Evolutionary conservation across 2,329 filamentous ascomycete species (phyloP), one percentile per base, ranked within the genome.

Genomic region (Blastomyces parvus): DNA sequence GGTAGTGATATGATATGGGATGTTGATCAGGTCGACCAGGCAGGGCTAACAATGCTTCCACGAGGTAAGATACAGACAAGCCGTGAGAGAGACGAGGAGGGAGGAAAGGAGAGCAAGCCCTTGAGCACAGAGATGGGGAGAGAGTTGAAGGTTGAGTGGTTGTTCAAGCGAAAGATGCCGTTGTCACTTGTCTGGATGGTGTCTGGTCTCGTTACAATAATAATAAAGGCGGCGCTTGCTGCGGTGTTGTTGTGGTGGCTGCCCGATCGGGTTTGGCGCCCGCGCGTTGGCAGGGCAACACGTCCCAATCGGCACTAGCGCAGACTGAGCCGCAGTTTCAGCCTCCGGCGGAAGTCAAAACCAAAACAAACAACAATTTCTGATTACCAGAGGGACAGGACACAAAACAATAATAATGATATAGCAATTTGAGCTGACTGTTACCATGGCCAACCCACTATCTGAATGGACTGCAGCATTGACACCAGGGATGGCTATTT

Each of bases 201-300:
- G 38, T 2, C 6, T 44, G 42, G 14, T 44, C 42, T n/a, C n/a
- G n/a, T n/a, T 7, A 44, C 42, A 5, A 44, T 44, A 14, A 44
- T 44, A 44, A 42, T 42, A 44, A 44, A 19, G 42, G 7, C 38
- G 36, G 56, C 38, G 36, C 36, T 36, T 33, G 67, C 65, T 71
- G 9, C 9, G 0, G 8, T 38, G 36, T 38, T 76, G 74, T 75
- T 75, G 72, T 77, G 75, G 71, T 71, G 60, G 46, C 1, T 67
- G 70, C 46, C 33, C 67, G 70, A 58, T 48, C 70, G 74, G 62
- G 55, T 57, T 68, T 76, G 77, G 74, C 63, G 69, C 48, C 5
- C 0, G 0, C 1, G 0, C 19, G 76, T 78, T 77, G 76, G 70
- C 75, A 68, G 67, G 76, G 72, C 75, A 77, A 78, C 76, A 14